Evolutionary conservation across 805 yeast species (phyloP).

Genomic region (Kurtzmaniella cleridarum): DNA sequence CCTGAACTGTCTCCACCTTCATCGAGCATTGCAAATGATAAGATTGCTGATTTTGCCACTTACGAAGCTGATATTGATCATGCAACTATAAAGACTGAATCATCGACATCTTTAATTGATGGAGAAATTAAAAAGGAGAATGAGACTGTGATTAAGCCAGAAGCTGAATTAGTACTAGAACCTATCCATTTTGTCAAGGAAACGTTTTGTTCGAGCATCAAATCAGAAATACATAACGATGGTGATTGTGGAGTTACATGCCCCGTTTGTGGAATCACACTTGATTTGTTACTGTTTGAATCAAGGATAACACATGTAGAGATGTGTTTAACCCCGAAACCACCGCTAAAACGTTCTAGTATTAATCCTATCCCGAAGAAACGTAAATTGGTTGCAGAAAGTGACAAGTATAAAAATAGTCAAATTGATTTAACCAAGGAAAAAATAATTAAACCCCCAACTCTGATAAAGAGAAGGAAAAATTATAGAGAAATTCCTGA

Average conservation of each 20-base stretch:
- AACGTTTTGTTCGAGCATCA: too few relatives aligned
- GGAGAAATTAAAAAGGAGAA: too few relatives aligned
- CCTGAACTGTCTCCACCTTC: too few relatives aligned
- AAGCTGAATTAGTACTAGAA: too few relatives aligned
- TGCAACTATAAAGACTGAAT: too few relatives aligned
- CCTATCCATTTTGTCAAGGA: too few relatives aligned
- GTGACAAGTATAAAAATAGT: conserved; percentile 2
- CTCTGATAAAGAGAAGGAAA: conserved; percentile 10
- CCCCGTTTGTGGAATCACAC: background rate
- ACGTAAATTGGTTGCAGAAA: conserved; percentile 1
- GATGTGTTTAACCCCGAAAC: conserved; percentile 9
- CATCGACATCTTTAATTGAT: too few relatives aligned
- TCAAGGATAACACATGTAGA: conserved; percentile 2
- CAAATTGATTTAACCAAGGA: background rate
- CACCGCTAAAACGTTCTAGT: conserved; percentile 2
- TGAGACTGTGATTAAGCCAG: too few relatives aligned
- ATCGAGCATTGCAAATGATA: too few relatives aligned
- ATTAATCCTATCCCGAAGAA: conserved; percentile 7
- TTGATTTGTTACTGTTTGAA: background rate
- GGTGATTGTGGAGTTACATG: background rate
- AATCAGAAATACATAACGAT: too few relatives aligned
- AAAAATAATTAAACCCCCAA: conserved; percentile 8
- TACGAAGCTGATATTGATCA: too few relatives aligned
- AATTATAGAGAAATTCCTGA: conserved; percentile 42
- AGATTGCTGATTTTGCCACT: too few relatives aligned